Conservation (phyloP, 83 land plant genomes). For the Diphasiastrum complanatum region DNA sequence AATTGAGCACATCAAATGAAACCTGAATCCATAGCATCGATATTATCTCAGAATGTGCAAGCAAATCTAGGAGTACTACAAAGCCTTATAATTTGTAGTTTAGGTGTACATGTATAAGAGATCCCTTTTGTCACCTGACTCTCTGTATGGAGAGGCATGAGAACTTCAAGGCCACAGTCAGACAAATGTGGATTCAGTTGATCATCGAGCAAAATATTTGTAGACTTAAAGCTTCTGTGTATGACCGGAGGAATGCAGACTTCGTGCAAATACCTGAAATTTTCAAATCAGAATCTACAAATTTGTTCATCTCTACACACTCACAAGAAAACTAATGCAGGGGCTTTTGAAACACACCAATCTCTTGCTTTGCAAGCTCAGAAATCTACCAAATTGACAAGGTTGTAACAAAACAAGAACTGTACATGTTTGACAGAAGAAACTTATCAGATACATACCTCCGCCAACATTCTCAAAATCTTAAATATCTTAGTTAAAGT, state of each 20-base stretch:
- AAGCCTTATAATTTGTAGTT: neutral
- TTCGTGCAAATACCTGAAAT: constrained; percentile 33
- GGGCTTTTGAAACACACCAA: no score
- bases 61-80: neutral
- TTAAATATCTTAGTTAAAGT: no score
- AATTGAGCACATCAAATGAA: neutral
- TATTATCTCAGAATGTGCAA: no score
- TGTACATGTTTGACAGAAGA: no score
- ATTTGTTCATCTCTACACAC: no score
- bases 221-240: constrained; percentile 85
- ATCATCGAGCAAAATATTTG: constrained; percentile 57
- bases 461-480: no score
- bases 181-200: constrained; percentile 65
- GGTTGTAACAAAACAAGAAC: no score
- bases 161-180: constrained; percentile 27
- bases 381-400: no score
- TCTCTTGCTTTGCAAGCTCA: no score
- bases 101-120: neutral
- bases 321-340: no score
- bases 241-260: constrained; percentile 44
- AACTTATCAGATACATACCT: no score
- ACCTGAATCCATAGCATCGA: neutral
- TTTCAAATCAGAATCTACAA: constrained; percentile 1
- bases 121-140: constrained; percentile 17
- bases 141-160: constrained; percentile 15